Base-by-base conservation (phyloP, 2,329 filamentous ascomycete species). In the Triangularia setosa region DNA sequence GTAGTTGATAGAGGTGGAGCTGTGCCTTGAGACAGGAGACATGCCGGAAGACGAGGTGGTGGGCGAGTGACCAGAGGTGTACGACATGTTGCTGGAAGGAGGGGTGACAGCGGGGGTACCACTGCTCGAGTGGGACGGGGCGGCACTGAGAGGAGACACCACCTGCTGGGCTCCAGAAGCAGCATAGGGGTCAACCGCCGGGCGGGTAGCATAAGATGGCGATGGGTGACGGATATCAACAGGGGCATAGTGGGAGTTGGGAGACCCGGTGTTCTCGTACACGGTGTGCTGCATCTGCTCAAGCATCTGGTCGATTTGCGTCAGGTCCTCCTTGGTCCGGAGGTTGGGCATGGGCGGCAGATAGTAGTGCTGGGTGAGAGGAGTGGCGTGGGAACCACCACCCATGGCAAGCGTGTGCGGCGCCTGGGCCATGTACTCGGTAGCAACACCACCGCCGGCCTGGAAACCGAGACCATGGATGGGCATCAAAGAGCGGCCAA, bases 221-320 rank as follows among this genome's bases (percentile, higher is more conserved):
- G 74, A 75, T 58, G 71, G 70, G 72, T 84, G 80, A 68, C 87
- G 85, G 77, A 85, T 81, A 69, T 83, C 83, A 62, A 84, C 80
- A 65, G 88, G 87, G 67, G 93, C 87, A 71, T 91, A 90, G 64
- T 96, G 86, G 64, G 91, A 90, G 53, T 90, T 89, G 2, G 92
- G 89, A 59, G 93, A 89, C 71, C 88, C 91, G 62, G 93, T 89
- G 76, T 90, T 96, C 79, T 98, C 95, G 75, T 98, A 98, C 58
- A 98, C 92, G 55, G 94, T 97, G 69, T 90, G 89, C 79, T 97
- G 93, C 83, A 98, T 94, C 79, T 97, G 92, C 79, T 97, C 93
- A 62, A 99, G 86, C 76, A 98, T 91, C 74, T 93, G 90, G 76
- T 98, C 95, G 73, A 98, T 93, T 75, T 96, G 93, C 75, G 96